Evolutionary conservation across 139 green algal genomes (phyloP).

Genomic region (Chlorella sp.): DNA sequence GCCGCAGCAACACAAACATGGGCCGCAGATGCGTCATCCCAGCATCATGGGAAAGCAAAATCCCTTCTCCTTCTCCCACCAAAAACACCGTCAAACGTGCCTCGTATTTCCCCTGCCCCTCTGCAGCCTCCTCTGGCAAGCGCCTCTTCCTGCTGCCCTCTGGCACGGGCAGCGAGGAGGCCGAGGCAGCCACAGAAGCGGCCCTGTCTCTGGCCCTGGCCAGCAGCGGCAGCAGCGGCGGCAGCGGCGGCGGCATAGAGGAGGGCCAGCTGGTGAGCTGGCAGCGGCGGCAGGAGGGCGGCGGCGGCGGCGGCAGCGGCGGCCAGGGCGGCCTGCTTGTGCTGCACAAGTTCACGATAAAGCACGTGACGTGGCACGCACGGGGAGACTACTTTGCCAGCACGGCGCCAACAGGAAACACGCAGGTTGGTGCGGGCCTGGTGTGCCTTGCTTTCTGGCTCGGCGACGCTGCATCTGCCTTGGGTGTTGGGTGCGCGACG

Average conservation of each 20-base stretch:
- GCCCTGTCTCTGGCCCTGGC: conserved; percentile 25
- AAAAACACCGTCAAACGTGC: no score
- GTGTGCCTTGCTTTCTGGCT: background rate
- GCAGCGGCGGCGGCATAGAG: conserved; percentile 5
- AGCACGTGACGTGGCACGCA: conserved; percentile 85
- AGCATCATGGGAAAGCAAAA: no score
- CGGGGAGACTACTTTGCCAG: conserved; percentile 94
- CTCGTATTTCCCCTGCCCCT: background rate
- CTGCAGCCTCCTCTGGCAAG: conserved; percentile 52
- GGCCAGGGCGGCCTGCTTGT: conserved; percentile 51
- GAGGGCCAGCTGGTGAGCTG: conserved; percentile 35
- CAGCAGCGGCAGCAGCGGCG: conserved; percentile 13
- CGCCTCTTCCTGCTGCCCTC: conserved; percentile 69
- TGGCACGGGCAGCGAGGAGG: conserved; percentile 22
- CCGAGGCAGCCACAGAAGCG: conserved; percentile 21
- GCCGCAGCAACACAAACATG: no score
- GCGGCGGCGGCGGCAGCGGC: conserved; percentile 6
- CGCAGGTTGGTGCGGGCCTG: conserved; percentile 54
- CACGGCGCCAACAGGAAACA: conserved; percentile 81
- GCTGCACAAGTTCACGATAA: conserved; percentile 57
- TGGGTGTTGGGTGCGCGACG: no score
- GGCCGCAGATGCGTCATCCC: no score
- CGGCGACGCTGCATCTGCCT: no score
- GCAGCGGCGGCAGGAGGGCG: conserved; percentile 24
- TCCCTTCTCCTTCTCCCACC: no score